Evolutionary conservation across 2,329 filamentous ascomycete genomes (phyloP).

Genomic region (Botrytis sinoallii): DNA sequence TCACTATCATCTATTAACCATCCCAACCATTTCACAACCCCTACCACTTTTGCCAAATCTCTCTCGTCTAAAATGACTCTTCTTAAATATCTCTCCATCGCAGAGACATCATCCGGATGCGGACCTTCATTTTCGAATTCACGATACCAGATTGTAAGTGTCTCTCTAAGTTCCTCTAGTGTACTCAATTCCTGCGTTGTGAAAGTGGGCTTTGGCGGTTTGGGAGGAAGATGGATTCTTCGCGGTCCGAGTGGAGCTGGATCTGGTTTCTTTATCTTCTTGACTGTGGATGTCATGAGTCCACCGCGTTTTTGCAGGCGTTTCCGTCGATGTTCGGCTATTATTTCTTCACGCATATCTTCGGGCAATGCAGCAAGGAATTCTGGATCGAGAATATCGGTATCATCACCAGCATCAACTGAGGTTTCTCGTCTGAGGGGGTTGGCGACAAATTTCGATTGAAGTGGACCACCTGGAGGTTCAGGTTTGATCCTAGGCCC

Average conservation of each 20-base stretch:
- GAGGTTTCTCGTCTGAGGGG: constrained; percentile 45
- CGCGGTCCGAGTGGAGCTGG: constrained; percentile 29
- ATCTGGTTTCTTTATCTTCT: constrained; percentile 29
- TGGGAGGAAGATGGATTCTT: constrained; percentile 47
- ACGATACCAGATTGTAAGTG: constrained; percentile 71
- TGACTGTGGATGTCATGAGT: constrained; percentile 35
- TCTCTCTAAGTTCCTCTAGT: constrained; percentile 65
- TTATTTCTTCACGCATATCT: constrained; percentile 73
- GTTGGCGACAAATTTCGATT: constrained; percentile 14
- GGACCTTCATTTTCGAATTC: constrained; percentile 73
- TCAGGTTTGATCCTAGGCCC: constrained; percentile 33
- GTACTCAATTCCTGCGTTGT: constrained; percentile 55
- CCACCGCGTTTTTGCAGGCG: constrained; percentile 53
- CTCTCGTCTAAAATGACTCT: constrained; percentile 72
- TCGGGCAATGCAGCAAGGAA: constrained; percentile 82
- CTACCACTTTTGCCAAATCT: constrained; percentile 71
- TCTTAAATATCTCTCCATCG: constrained; percentile 69
- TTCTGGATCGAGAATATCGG: constrained; percentile 48
- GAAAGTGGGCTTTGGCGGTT: constrained; percentile 55
- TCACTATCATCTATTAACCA: constrained; percentile 51
- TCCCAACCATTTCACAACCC: constrained; percentile 65
- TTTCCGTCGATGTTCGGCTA: constrained; percentile 66
- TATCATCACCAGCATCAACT: constrained; percentile 64
- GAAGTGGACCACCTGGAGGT: constrained; percentile 11
- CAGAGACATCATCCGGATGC: constrained; percentile 71